Base-by-base conservation (phyloP, 768 basidiomycete genomes). In the Lepiota venenata region DNA sequence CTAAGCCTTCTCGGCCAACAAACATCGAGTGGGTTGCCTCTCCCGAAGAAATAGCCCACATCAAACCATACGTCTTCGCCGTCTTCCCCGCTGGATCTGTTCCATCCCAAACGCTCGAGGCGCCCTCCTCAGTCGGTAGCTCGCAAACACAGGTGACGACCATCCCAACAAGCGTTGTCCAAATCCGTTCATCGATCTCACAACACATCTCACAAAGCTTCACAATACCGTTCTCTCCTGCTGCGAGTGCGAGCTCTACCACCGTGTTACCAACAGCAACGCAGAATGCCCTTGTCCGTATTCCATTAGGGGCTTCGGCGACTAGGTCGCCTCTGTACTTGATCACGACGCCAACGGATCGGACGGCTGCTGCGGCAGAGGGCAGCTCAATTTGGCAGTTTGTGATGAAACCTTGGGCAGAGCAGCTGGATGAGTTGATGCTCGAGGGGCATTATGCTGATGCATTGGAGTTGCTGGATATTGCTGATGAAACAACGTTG, bases 361-460 rank as follows among this genome's bases (percentile, higher is more conserved):
- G 84, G 55, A 70, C 80, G 2, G 71, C 81, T 0, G 82, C 85
- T 2, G 66, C 82, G 4, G 68, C 77, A 1, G 87, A 93, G 60
- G 93, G 93, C 2, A 88, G 84, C 56, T 79, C 82, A 1, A 74
- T 98, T 57, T 96, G 93, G 93, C 74, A 76, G 27, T 73, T 95
- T 46, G 58, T 63, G 7, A 86, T 93, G 79, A 81, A 77, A 58
- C 71, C 85, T 0, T 90, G 93, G 87, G 77, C 81, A 5, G 81
- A 85, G 18, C 91, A 96, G 61, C 78, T 97, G 14, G 92, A 96
- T 58, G 91, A 95, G 61, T 77, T 96, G 16, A 83, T 94, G 2
- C 66, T 74, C 29, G 75, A 68, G 3, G 88, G 85, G 0, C 70
- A 77, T 29, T 94, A 94, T 65, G 72, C 76, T 0, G 89, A 96